Evolutionary conservation across 2,329 filamentous ascomycete species (phyloP).

Genomic region (Pseudogymnoascus verrucosus): DNA sequence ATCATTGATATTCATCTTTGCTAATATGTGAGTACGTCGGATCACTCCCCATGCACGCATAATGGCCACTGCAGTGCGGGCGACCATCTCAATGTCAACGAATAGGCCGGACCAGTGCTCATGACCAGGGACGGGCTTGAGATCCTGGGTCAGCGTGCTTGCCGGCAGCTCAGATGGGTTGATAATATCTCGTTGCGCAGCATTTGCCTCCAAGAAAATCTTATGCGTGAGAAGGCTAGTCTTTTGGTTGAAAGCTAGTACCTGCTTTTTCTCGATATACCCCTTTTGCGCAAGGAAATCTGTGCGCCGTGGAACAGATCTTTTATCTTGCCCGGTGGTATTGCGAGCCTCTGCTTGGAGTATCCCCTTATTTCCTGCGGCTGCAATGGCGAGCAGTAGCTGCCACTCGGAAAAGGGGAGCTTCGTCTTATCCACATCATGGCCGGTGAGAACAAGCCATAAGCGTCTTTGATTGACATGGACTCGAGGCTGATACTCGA

Average conservation of each 20-base stretch:
- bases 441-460: conserved; percentile 53
- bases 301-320: conserved; percentile 54
- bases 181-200: conserved; percentile 24
- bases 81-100: conserved; percentile 51
- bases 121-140: conserved; percentile 49
- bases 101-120: conserved; percentile 48
- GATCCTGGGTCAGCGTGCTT: conserved; percentile 33
- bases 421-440: conserved; percentile 50
- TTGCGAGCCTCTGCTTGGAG: conserved; percentile 52
- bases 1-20: conserved; percentile 48
- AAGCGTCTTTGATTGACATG: conserved; percentile 47
- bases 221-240: conserved; percentile 57
- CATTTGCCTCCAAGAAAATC: conserved; percentile 33
- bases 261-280: conserved; percentile 53
- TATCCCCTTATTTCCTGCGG: conserved; percentile 45
- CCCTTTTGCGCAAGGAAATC: conserved; percentile 51
- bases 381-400: conserved; percentile 49
- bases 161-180: conserved; percentile 11
- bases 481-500: conserved; percentile 28
- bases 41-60: conserved; percentile 51
- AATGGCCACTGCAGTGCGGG: conserved; percentile 49
- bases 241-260: conserved; percentile 49
- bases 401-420: conserved; percentile 53
- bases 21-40: conserved; percentile 48
- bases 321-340: conserved; percentile 53